Percentiles rank a stretch among this genome's conserved stretches.
Evolutionary conservation across 164 flowering plant species (phyloP).

Genomic region (Amborella trichopoda): DNA sequence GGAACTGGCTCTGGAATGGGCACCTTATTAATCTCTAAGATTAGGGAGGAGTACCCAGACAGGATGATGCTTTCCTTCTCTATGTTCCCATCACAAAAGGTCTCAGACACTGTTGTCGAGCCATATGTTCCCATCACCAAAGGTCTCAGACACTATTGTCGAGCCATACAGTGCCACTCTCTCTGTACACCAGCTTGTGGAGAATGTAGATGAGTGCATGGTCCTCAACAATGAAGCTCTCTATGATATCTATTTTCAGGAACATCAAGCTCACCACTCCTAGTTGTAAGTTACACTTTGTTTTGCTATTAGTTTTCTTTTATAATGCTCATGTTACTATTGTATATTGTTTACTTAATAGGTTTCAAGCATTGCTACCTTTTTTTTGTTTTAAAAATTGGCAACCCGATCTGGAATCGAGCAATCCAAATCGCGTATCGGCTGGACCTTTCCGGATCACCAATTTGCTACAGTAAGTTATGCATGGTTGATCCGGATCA

Average conservation of each 20-base stretch:
- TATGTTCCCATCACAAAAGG: conserved; percentile 9
- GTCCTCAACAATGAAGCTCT: conserved; percentile 1
- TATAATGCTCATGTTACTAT: not conserved
- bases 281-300: not conserved
- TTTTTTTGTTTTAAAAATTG: no score
- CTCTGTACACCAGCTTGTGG: not conserved
- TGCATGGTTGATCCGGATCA: not conserved
- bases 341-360: not conserved
- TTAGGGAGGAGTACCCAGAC: not conserved
- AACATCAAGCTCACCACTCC: not conserved
- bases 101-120: conserved; percentile 11
- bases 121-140: conserved; percentile 3
- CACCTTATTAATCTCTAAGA: not conserved
- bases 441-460: not conserved
- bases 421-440: no score
- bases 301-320: not conserved
- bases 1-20: not conserved
- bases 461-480: not conserved
- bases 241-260: not conserved
- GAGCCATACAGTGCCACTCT: not conserved
- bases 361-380: not conserved
- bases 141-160: conserved; percentile 1
- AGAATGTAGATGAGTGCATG: conserved; percentile 1
- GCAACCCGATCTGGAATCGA: no score
- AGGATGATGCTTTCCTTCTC: not conserved